Conservation (phyloP, 371 early-diverging fungal species). For the Gilbertella persicaria region DNA sequence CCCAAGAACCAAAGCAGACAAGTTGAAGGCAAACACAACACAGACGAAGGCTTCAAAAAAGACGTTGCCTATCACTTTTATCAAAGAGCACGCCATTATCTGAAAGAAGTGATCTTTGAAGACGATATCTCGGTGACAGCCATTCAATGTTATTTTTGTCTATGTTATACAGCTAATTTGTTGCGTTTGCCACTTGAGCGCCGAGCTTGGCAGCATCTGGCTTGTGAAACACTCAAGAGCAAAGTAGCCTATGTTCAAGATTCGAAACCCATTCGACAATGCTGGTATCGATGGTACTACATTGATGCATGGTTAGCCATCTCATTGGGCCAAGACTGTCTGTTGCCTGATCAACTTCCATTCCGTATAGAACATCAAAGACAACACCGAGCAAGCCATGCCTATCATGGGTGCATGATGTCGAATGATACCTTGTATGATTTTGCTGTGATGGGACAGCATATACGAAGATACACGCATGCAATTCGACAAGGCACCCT, state of each 20-base stretch:
- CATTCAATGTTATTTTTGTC: constrained; percentile 26
- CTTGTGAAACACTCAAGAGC: constrained; percentile 18
- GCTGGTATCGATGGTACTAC: constrained; percentile 43
- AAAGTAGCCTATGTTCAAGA: neutral
- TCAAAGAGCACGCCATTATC: constrained; percentile 7
- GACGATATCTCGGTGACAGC: constrained; percentile 10
- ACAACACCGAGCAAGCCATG: neutral
- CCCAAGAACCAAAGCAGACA: neutral
- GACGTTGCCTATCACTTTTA: constrained; percentile 18
- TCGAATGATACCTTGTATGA: constrained; percentile 14
- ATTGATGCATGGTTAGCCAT: constrained; percentile 47
- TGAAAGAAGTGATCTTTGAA: constrained; percentile 11
- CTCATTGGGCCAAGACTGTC: constrained; percentile 33
- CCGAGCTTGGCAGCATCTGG: constrained; percentile 26
- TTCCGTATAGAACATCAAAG: constrained; percentile 2
- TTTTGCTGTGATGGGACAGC: constrained; percentile 35
- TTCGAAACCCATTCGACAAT: constrained; percentile 6
- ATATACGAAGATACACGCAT: constrained; percentile 39
- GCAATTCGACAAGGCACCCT: constrained; percentile 25
- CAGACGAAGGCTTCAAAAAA: constrained; percentile 14
- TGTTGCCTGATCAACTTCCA: constrained; percentile 33
- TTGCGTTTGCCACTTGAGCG: constrained; percentile 20
- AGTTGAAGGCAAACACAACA: neutral
- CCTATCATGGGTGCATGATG: constrained; percentile 7
- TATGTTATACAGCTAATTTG: constrained; percentile 27